Base-by-base conservation (phyloP, 768 basidiomycete genomes). In the Favolaschia claudopus region DNA sequence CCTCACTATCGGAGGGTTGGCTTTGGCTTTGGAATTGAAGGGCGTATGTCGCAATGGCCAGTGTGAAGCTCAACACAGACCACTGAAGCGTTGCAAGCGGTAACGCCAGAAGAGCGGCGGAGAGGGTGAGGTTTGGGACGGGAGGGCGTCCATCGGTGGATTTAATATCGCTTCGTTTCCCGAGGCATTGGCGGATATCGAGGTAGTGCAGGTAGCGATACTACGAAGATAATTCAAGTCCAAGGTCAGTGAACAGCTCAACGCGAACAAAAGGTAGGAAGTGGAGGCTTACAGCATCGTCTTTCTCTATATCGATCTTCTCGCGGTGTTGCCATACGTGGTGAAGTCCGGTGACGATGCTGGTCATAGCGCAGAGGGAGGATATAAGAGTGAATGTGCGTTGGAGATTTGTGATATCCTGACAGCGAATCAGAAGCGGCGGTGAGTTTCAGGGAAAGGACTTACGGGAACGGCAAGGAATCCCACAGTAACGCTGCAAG, bases 1-100 rank as follows among this genome's bases (percentile, higher is more conserved):
- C n/a, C n/a, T n/a, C n/a, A n/a, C n/a, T n/a, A n/a, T n/a, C n/a
- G n/a, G n/a, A n/a, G n/a, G n/a, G n/a, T n/a, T n/a, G n/a, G n/a
- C n/a, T n/a, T n/a, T 39, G 49, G 4, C 20, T 1, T 10, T 29
- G 13, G 0, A 20, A 4, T 20, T 51, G 31, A 14, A 51, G 19
- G 1, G 57, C 28, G 38, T 40, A 59, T 7, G 68, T 59, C 20
- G 53, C 66, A 25, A 69, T 52, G 14, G 67, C 67, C 29, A 64
- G 25, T 2, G 53, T 47, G 55, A 69, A 68, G 46, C 50, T 51
- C n/a, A 68, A 37, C 25, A 70, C 61, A 13, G 69, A 63, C 65
- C 65, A 70, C 25, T 67, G 53, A n/a, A 70, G 59, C 13, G 58
- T 43, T 9, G 60, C 65, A 19, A 70, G 58, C 22, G 69, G 70